Conservation (phyloP, 225 moss, liverwort and hornwort species). For the Lunularia cruciata region DNA sequence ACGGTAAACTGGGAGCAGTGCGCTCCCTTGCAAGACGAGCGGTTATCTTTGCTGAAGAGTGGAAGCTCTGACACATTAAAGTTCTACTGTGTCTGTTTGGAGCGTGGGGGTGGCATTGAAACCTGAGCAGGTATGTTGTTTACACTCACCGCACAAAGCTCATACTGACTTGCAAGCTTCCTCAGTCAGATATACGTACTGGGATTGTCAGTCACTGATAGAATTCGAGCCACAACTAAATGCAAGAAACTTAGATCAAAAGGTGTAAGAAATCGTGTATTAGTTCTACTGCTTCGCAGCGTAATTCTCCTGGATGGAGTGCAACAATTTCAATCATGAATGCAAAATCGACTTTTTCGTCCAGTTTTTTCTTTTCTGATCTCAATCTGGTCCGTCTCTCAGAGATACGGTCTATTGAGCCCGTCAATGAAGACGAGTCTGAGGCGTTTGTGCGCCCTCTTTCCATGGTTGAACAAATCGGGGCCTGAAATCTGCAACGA, state of each 20-base stretch:
- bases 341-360: no score
- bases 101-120: slow-evolving; percentile 11
- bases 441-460: slow-evolving; percentile 32
- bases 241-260: no score
- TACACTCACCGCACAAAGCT: neutral
- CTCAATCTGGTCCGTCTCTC: neutral
- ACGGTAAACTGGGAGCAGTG: slow-evolving; percentile 40
- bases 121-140: slow-evolving; percentile 26
- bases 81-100: slow-evolving; percentile 12
- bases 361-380: no score
- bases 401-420: slow-evolving; percentile 7
- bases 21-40: slow-evolving; percentile 45
- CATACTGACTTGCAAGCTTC: no score
- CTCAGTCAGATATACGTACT: no score
- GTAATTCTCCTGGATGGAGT: no score
- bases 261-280: no score
- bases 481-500: slow-evolving; percentile 16
- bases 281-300: no score
- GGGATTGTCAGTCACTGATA: no score
- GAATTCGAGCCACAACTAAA: no score
- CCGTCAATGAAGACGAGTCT: slow-evolving; percentile 36
- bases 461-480: slow-evolving; percentile 30
- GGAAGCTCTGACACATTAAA: slow-evolving; percentile 35
- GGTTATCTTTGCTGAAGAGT: slow-evolving; percentile 35
- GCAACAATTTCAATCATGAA: no score